These are phyloP conservation scores for Fraxinus cuspidata DNA, from an alignment of 257 asterid species.

Conservation along the genomic window DNA sequence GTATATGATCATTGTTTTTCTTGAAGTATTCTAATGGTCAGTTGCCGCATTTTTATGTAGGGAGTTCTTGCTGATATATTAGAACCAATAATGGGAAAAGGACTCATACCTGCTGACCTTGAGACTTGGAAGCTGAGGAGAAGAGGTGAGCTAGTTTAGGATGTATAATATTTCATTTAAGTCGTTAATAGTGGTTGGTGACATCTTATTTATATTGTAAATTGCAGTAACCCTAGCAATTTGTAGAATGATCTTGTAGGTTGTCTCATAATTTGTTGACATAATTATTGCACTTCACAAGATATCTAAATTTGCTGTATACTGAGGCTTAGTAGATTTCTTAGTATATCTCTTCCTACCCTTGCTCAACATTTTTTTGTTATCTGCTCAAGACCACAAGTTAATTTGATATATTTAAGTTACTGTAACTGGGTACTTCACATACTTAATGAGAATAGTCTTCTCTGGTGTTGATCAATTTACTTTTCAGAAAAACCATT, in stretches of 20 bases:
- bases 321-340: background rate
- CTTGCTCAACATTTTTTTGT: background rate
- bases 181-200: background rate
- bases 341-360: background rate
- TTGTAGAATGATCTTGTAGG: background rate
- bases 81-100: constrained; percentile 99
- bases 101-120: constrained; percentile 95
- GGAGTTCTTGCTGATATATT: constrained; percentile 98
- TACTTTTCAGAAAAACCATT: background rate
- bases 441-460: background rate
- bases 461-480: background rate
- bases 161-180: constrained; percentile 17
- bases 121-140: constrained; percentile 98
- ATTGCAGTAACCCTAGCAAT: background rate
- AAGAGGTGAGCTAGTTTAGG: constrained; percentile 58
- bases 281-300: background rate
- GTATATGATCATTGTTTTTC: background rate
- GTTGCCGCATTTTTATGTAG: constrained; percentile 38
- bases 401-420: background rate
- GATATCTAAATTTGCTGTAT: background rate
- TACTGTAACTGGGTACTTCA: background rate
- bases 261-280: background rate
- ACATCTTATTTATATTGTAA: background rate
- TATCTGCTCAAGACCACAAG: background rate
- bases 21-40: constrained; percentile 12